Evolutionary conservation across 2,329 filamentous ascomycete genomes (phyloP), one percentile per base, ranked within the genome.

Genomic region (Bimuria novae-zelandiae): DNA sequence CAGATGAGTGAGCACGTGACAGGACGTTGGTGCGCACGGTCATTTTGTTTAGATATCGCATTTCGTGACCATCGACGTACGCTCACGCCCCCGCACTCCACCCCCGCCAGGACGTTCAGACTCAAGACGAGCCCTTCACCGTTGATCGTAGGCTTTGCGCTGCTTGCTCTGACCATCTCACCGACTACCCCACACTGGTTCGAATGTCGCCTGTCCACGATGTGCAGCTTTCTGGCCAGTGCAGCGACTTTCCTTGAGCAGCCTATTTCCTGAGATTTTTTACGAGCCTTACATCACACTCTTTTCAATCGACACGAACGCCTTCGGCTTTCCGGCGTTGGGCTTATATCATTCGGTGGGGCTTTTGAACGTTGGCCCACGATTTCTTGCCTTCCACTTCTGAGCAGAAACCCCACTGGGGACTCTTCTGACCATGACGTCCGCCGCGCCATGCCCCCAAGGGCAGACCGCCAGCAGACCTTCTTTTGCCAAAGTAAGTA

Each of bases 401-500:
- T 44, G 3, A 41, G 43, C 60, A 54, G 16, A 12, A 21, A 6
- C 12, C n/a, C 35, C 33, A 14, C 51, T 17, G 43, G 7, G 32
- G 14, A 35, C 43, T 39, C 22, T 29, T 37, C 17, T 40, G 29
- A 64, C 17, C 35, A 74, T 75, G 71, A 64, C 70, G 16, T 71
- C 70, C 51, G 57, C 68, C 45, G 59, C 67, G 39, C 60, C 70
- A 33, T 59, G 64, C 12, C 57, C 67, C 47, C 50, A 62, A 23
- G 71, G 73, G 47, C 61, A 67, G 44, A 49, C 61, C 23, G 60
- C 62, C 77, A 55, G 59, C 48, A 85, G 84, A 74, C 82, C 87
- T 63, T 90, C 88, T 37, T 92, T 92, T 79, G 89, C 89, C 75
- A 91, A 89, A 82, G 89, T 90, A 77, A 53, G 79, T 64, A 27